These are phyloP conservation scores for Chrysanthemum seticuspe DNA, from an alignment of 129 eudicot genomes.

Conservation along the genomic window DNA sequence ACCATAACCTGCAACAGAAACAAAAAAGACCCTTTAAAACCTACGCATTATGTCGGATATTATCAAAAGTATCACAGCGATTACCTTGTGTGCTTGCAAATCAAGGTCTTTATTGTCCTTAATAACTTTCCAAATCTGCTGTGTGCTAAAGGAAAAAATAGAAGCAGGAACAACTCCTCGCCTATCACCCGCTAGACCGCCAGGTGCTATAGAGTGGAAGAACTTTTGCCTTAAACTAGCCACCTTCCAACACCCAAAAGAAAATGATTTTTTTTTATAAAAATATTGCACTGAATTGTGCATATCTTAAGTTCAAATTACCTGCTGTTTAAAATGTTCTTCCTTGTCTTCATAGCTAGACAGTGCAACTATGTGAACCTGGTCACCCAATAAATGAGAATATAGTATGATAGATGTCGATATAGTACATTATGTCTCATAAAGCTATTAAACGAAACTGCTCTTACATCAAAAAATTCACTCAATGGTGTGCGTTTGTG, in stretches of 20 bases:
- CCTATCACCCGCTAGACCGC: constrained; percentile 78
- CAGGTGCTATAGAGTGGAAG: constrained; percentile 62
- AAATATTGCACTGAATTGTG: no score
- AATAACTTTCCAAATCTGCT: constrained; percentile 71
- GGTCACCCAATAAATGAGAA: not conserved
- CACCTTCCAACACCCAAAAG: constrained; percentile 48
- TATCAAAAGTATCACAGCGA: not conserved
- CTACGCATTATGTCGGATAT: not conserved
- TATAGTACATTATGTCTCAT: no score
- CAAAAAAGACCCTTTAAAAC: not conserved
- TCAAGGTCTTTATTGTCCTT: constrained; percentile 81
- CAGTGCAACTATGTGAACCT: constrained; percentile 73
- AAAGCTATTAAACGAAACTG: no score
- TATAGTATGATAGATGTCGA: no score
- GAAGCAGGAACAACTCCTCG: constrained; percentile 77
- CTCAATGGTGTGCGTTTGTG: constrained; percentile 67
- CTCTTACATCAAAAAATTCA: constrained; percentile 80
- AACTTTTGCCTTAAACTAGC: constrained; percentile 57
- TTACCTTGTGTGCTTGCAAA: constrained; percentile 74
- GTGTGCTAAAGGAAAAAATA: constrained; percentile 69
- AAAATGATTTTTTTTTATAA: no score
- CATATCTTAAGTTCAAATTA: not conserved
- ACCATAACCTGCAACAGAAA: constrained; percentile 11
- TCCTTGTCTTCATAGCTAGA: constrained; percentile 69
- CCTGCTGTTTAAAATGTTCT: constrained; percentile 75